Evolutionary conservation across 306 rosid genomes (phyloP).

Genomic region (Heteromeles arbutifolia): DNA sequence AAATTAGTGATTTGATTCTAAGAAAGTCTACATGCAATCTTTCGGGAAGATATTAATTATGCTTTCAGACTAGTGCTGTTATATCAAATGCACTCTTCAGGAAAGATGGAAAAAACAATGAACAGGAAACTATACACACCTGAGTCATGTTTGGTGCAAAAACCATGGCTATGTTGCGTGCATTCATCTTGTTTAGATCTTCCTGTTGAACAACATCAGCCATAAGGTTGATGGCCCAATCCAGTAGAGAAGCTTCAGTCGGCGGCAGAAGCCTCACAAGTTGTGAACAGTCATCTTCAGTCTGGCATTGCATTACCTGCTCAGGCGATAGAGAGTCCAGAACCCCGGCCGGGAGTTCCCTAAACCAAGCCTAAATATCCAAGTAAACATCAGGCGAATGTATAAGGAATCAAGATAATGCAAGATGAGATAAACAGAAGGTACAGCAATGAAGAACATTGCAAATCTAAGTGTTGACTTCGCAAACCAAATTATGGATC

Average conservation of each 20-base stretch:
- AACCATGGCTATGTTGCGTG: slow-evolving; percentile 84
- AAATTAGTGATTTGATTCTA: background rate
- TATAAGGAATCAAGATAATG: background rate
- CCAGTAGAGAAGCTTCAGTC: slow-evolving; percentile 72
- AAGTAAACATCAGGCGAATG: slow-evolving; percentile 19
- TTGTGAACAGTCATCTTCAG: slow-evolving; percentile 65
- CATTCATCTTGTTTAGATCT: slow-evolving; percentile 83
- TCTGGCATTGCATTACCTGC: slow-evolving; percentile 70
- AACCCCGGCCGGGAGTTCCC: slow-evolving; percentile 77
- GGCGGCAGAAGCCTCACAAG: slow-evolving; percentile 56
- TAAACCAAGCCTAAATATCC: slow-evolving; percentile 74
- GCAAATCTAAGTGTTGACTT: background rate
- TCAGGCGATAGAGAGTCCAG: slow-evolving; percentile 69
- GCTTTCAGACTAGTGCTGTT: background rate
- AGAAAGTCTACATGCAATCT: background rate
- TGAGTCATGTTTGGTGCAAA: slow-evolving; percentile 98
- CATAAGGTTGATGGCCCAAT: slow-evolving; percentile 93
- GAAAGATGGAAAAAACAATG: background rate
- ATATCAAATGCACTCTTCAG: background rate
- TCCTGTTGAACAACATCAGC: slow-evolving; percentile 80
- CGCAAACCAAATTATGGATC: background rate
- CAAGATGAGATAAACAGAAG: background rate
- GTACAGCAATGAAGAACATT: background rate
- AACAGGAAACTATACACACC: slow-evolving; percentile 31
- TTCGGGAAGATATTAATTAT: background rate